phyloP scores from a whole-genome alignment of 768 basidiomycete genomes.

The Strobilomyces confusus region DNA sequence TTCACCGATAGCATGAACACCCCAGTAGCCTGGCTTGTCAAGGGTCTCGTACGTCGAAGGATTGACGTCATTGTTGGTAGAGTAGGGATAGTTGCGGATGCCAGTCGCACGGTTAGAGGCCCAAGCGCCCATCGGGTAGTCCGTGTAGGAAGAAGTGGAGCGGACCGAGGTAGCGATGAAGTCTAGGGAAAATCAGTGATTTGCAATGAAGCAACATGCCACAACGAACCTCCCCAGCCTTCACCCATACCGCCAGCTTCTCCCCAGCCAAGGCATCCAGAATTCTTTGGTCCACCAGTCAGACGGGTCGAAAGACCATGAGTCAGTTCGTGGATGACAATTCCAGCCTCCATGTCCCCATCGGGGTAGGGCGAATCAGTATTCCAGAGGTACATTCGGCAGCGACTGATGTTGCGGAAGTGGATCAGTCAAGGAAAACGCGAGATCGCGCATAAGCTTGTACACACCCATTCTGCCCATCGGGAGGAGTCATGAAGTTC shows the following conservation, averaged over 20 bases:
- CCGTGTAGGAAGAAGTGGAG: constrained; percentile 64
- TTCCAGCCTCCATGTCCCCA: constrained; percentile 94
- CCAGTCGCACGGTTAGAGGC: constrained; percentile 74
- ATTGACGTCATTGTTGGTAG: constrained; percentile 71
- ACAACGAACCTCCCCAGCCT: constrained; percentile 76
- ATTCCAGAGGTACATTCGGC: constrained; percentile 98
- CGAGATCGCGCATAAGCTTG: neutral
- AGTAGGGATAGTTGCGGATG: constrained; percentile 89
- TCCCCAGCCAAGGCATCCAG: constrained; percentile 93
- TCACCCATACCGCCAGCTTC: constrained; percentile 98
- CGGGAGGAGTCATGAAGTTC: constrained; percentile 85
- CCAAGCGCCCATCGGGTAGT: constrained; percentile 94
- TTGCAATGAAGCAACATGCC: neutral
- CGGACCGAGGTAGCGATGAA: constrained; percentile 87
- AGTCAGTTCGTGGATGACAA: constrained; percentile 86
- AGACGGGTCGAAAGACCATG: constrained; percentile 93
- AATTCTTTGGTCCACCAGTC: constrained; percentile 91
- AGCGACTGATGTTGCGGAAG: constrained; percentile 55
- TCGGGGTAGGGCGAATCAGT: constrained; percentile 87
- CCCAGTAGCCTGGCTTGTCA: constrained; percentile 92
- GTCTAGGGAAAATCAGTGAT: constrained; percentile 36
- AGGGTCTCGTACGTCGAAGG: constrained; percentile 93
- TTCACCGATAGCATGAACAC: constrained; percentile 88
- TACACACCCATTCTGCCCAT: constrained; percentile 70
- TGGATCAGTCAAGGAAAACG: neutral